A percentile compares a stretch with the other conserved stretches of the same genome.
These are phyloP conservation scores for Penicillium sp. DNA, from an alignment of 2,329 filamentous ascomycete species.

Conservation along the genomic window DNA sequence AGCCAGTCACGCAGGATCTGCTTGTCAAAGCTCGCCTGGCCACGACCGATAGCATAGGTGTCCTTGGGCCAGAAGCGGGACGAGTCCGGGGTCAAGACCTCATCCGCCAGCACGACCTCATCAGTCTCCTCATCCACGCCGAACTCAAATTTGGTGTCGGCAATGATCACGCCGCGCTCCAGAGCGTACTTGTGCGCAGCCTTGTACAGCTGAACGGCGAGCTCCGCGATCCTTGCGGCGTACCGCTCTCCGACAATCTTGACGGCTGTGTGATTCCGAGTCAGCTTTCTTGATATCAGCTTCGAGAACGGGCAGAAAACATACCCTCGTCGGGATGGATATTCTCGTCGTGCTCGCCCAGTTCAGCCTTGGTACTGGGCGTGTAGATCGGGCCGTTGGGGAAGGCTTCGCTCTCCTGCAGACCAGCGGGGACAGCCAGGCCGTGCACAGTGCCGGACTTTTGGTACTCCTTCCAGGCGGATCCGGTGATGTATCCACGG, in stretches of 20 bases:
- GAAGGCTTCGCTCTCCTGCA: conserved; percentile 67
- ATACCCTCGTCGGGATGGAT: conserved; percentile 66
- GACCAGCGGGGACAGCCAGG: conserved; percentile 61
- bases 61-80: conserved; percentile 82
- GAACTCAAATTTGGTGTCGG: conserved; percentile 75
- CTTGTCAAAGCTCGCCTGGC: conserved; percentile 86
- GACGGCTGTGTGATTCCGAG: conserved; percentile 37
- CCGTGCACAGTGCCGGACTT: conserved; percentile 74
- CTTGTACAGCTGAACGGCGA: conserved; percentile 62
- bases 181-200: conserved; percentile 43
- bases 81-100: conserved; percentile 78
- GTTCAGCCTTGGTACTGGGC: conserved; percentile 78
- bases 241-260: conserved; percentile 62
- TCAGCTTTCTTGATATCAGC: conserved; percentile 6
- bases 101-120: conserved; percentile 72
- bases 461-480: conserved; percentile 75
- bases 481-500: conserved; percentile 84
- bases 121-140: conserved; percentile 61
- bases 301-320: conserved; percentile 3
- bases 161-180: conserved; percentile 68
- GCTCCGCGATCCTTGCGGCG: conserved; percentile 60
- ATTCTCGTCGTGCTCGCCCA: conserved; percentile 78
- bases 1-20: conserved; percentile 81
- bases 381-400: conserved; percentile 66
- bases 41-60: conserved; percentile 65